Evolutionary conservation across 345 rosid species (phyloP).

Genomic region (Diplotaxis tenuifolia): DNA sequence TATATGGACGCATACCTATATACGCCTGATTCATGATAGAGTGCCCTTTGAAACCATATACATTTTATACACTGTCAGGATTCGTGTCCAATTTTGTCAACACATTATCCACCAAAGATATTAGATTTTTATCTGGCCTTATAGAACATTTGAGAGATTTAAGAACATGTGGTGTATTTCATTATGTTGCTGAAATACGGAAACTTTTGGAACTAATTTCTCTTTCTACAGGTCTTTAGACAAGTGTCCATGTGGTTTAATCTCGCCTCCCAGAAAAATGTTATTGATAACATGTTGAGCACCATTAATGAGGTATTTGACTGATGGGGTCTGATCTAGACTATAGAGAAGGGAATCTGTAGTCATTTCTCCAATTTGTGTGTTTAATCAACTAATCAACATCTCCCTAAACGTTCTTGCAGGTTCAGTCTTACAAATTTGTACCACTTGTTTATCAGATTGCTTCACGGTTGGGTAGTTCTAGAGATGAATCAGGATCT

Average conservation of each 20-base stretch:
- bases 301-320: conserved; percentile 68
- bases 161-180: conserved; percentile 2
- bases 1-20: conserved; percentile 4
- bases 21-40: conserved; percentile 11
- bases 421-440: conserved; percentile 95
- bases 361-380: neutral
- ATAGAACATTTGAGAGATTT: conserved; percentile 1
- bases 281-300: conserved; percentile 65
- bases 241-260: conserved; percentile 85
- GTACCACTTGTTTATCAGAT: conserved; percentile 89
- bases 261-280: conserved; percentile 67
- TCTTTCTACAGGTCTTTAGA: conserved; percentile 72
- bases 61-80: neutral
- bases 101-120: conserved; percentile 9
- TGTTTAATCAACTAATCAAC: conserved; percentile 9
- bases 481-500: conserved; percentile 66
- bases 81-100: conserved; percentile 10
- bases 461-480: conserved; percentile 93
- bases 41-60: neutral
- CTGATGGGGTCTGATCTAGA: conserved; percentile 7
- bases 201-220: conserved; percentile 14
- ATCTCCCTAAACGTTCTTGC: conserved; percentile 23
- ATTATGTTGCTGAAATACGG: neutral
- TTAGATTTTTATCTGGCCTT: conserved; percentile 1
- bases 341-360: neutral